phyloP scores from a whole-genome alignment of 2,329 filamentous ascomycete genomes.

The Lojkania enalia region DNA sequence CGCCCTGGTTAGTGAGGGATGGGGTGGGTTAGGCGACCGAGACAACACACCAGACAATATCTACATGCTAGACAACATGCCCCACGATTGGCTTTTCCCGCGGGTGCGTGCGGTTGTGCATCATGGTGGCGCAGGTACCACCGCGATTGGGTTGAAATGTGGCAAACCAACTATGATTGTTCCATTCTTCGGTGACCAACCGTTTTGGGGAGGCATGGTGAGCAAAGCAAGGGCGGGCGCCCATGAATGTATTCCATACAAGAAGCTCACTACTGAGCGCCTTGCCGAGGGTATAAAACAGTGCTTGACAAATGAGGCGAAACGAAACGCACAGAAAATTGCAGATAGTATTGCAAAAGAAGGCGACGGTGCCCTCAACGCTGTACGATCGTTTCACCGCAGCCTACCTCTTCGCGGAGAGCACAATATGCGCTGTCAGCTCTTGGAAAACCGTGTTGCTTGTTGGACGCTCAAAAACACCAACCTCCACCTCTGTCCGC shows the following conservation, averaged over 20 bases:
- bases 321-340: conserved; percentile 60
- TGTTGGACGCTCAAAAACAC: conserved; percentile 68
- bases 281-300: conserved; percentile 72
- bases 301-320: conserved; percentile 65
- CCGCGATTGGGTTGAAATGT: conserved; percentile 72
- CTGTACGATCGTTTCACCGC: conserved; percentile 67
- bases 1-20: conserved; percentile 74
- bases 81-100: conserved; percentile 78
- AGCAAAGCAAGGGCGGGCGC: conserved; percentile 66
- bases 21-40: conserved; percentile 68
- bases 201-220: conserved; percentile 77
- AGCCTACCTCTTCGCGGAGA: conserved; percentile 55
- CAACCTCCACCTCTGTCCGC: conserved; percentile 61
- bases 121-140: conserved; percentile 78
- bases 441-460: conserved; percentile 65
- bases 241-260: conserved; percentile 66
- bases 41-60: conserved; percentile 58
- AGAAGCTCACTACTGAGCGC: conserved; percentile 64
- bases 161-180: conserved; percentile 75
- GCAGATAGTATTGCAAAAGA: conserved; percentile 63
- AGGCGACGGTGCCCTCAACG: conserved; percentile 70
- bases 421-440: conserved; percentile 63
- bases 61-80: conserved; percentile 73
- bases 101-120: conserved; percentile 68
- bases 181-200: conserved; percentile 79